A percentile compares a stretch with the other conserved stretches of the same genome.
Conservation (phyloP, 805 yeast genomes). For the Starmera amethionina region DNA sequence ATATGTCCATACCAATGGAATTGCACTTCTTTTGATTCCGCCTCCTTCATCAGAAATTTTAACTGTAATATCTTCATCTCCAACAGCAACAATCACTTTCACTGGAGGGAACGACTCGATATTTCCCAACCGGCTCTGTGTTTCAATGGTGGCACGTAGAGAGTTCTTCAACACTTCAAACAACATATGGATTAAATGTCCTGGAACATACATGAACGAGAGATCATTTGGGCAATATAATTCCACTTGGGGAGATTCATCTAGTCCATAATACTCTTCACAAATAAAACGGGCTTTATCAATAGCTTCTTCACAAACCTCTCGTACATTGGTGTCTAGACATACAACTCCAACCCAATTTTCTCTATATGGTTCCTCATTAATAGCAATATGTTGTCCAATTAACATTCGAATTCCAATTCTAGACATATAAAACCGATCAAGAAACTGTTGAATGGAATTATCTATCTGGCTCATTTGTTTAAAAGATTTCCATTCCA, state of each 20-base stretch:
- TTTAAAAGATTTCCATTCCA: constrained; percentile 66
- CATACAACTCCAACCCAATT: constrained; percentile 87
- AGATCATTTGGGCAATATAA: constrained; percentile 57
- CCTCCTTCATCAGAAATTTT: constrained; percentile 93
- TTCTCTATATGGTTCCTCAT: constrained; percentile 49
- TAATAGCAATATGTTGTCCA: constrained; percentile 88
- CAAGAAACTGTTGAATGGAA: constrained; percentile 72
- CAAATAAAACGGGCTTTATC: constrained; percentile 87
- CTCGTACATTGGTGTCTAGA: constrained; percentile 73
- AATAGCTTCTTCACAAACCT: constrained; percentile 78
- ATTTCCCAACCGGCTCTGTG: constrained; percentile 9
- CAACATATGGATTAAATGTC: constrained; percentile 84
- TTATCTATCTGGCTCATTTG: constrained; percentile 47
- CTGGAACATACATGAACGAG: constrained; percentile 86
- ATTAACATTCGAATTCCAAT: constrained; percentile 90
- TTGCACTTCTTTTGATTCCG: constrained; percentile 77
- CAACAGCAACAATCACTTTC: constrained; percentile 80
- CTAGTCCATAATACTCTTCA: constrained; percentile 81
- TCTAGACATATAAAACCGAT: constrained; percentile 80
- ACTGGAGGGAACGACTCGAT: constrained; percentile 59
- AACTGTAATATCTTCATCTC: constrained; percentile 83
- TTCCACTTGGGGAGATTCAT: constrained; percentile 78
- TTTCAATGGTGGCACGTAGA: constrained; percentile 81
- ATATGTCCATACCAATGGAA: constrained; percentile 85
- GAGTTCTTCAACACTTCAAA: constrained; percentile 85